Conservation (phyloP, 1,284 basidiomycete species). For the Lentinus polychrous region DNA sequence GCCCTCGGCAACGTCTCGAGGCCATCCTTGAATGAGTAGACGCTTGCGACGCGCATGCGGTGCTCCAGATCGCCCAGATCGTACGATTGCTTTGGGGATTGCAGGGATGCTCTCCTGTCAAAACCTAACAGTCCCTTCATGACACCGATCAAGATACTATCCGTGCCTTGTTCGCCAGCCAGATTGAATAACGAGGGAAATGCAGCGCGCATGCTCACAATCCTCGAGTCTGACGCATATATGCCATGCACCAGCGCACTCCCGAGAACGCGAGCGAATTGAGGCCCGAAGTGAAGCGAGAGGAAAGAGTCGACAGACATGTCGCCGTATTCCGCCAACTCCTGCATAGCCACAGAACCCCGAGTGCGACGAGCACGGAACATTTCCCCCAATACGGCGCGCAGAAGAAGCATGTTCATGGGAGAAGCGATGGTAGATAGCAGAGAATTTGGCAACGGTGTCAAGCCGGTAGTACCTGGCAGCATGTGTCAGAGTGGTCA, state of each 20-base stretch:
- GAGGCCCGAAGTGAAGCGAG: constrained; percentile 65
- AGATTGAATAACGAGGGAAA: constrained; percentile 71
- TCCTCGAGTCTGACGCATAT: constrained; percentile 80
- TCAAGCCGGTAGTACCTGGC: constrained; percentile 36
- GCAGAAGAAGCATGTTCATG: constrained; percentile 45
- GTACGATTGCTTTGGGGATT: constrained; percentile 30
- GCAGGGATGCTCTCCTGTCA: constrained; percentile 23
- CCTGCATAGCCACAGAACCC: constrained; percentile 8
- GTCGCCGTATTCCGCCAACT: constrained; percentile 52
- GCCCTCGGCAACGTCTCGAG: constrained; percentile 62
- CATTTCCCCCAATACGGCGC: constrained; percentile 52
- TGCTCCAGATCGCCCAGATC: constrained; percentile 46
- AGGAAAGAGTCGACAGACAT: constrained; percentile 73
- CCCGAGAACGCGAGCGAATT: constrained; percentile 70
- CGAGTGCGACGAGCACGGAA: constrained; percentile 37
- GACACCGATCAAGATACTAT: neutral
- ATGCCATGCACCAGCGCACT: constrained; percentile 90
- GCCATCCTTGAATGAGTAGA: constrained; percentile 80
- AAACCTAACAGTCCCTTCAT: neutral
- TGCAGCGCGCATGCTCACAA: constrained; percentile 70
- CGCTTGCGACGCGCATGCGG: constrained; percentile 56
- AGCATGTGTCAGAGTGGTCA: neutral
- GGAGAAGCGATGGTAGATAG: constrained; percentile 36
- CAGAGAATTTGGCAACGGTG: constrained; percentile 40
- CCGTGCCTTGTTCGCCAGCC: constrained; percentile 34